Conservation (phyloP, 1,284 basidiomycete species). For the Termitomyces sp. region DNA sequence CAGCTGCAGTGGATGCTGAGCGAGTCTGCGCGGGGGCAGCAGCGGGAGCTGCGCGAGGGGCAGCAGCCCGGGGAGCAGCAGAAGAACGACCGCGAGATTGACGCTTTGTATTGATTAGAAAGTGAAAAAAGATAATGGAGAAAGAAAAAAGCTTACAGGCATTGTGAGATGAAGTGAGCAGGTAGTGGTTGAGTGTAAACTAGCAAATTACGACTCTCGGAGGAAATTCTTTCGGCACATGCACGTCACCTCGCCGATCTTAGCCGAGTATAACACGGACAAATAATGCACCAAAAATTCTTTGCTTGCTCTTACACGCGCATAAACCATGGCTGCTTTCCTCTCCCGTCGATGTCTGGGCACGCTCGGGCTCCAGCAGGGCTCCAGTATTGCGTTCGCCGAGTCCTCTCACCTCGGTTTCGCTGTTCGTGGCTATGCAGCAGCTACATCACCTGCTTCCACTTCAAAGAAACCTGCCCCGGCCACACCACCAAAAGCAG, state of each 20-base stretch:
- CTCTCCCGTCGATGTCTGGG: constrained; percentile 23
- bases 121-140: neutral
- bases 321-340: constrained; percentile 24
- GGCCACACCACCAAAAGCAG: neutral
- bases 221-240: constrained; percentile 21
- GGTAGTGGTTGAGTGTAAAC: constrained; percentile 27
- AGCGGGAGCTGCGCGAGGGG: constrained; percentile 37
- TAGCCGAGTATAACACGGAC: constrained; percentile 21
- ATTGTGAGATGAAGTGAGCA: constrained; percentile 37
- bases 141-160: constrained; percentile 48
- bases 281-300: constrained; percentile 14
- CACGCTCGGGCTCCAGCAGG: constrained; percentile 8
- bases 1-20: constrained; percentile 57
- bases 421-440: constrained; percentile 14
- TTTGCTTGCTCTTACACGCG: neutral
- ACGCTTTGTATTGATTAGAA: constrained; percentile 36
- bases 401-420: constrained; percentile 8
- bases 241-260: neutral
- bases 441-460: constrained; percentile 12
- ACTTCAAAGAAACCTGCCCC: constrained; percentile 1
- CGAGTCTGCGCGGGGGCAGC: constrained; percentile 53
- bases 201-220: constrained; percentile 14
- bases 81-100: constrained; percentile 52
- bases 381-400: constrained; percentile 3
- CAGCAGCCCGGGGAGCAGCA: constrained; percentile 26